phyloP scores from a whole-genome alignment of 306 rosid species.

The Glycine soja region DNA sequence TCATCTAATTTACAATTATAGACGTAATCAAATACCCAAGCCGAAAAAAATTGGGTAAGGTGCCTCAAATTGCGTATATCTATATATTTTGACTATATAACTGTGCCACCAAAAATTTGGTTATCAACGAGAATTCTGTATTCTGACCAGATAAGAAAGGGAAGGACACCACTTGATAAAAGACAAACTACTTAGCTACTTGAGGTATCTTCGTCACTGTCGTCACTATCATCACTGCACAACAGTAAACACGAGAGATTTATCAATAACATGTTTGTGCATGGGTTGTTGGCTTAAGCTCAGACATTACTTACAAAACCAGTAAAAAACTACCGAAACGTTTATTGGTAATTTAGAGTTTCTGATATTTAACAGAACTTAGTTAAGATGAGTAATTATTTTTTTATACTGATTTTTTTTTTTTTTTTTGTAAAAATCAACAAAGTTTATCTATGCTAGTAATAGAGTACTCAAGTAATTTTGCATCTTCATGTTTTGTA shows the following conservation, averaged over 20 bases:
- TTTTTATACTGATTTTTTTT: no score
- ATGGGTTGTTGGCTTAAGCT: neutral
- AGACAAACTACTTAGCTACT: constrained; percentile 52
- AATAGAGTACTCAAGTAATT: no score
- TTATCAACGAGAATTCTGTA: constrained; percentile 1
- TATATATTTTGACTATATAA: constrained; percentile 1
- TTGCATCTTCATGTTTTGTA: no score
- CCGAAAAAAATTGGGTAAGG: constrained; percentile 60
- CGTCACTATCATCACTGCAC: constrained; percentile 88
- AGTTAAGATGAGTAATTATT: no score
- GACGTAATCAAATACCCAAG: constrained; percentile 49
- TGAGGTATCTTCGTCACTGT: constrained; percentile 70
- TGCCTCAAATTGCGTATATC: constrained; percentile 39
- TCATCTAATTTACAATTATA: constrained; percentile 53
- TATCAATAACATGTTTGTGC: constrained; percentile 3
- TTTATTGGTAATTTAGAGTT: no score
- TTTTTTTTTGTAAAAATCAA: no score
- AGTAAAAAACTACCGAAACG: no score
- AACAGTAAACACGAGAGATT: constrained; percentile 34
- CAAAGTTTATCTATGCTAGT: no score
- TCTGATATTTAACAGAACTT: no score
- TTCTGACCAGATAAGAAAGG: constrained; percentile 16
- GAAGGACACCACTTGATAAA: constrained; percentile 13
- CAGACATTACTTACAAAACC: no score
- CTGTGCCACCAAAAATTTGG: constrained; percentile 40